phyloP scores from a whole-genome alignment of 2,329 filamentous ascomycete species.

The Claviceps arundinis region DNA sequence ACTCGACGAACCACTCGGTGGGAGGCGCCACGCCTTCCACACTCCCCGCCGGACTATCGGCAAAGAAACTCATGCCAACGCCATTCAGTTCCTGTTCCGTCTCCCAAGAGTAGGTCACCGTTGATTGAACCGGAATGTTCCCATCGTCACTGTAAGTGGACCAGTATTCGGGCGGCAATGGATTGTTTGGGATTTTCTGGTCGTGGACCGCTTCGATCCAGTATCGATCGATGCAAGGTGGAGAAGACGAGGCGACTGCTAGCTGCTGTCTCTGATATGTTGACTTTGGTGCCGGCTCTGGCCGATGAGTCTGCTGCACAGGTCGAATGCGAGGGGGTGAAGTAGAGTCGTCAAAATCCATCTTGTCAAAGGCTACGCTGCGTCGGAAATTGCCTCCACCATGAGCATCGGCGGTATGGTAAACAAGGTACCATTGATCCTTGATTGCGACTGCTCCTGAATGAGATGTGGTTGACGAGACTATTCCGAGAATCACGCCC shows the following conservation, averaged over 20 bases:
- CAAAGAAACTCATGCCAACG: not conserved
- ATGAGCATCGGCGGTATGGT: not conserved
- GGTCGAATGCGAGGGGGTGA: not conserved
- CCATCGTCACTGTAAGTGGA: not conserved
- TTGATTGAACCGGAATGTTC: not conserved
- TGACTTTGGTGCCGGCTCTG: not conserved
- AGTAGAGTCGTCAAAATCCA: not conserved
- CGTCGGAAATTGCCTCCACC: not conserved
- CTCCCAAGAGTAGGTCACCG: not conserved
- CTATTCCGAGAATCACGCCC: not conserved
- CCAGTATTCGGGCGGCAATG: slow-evolving; percentile 1
- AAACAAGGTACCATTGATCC: slow-evolving; percentile 1
- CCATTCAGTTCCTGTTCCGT: not conserved
- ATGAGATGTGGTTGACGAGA: slow-evolving; percentile 1
- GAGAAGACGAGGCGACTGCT: not conserved
- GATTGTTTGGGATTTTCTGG: not conserved
- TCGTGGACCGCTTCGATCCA: slow-evolving; percentile 1
- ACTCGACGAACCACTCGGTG: not conserved
- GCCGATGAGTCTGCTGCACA: not conserved
- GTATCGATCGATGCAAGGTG: not conserved
- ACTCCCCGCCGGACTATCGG: not conserved
- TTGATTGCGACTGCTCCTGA: not conserved
- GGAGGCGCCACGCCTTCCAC: not conserved
- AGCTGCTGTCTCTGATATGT: not conserved
- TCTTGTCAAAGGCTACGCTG: not conserved